Evolutionary conservation across 2,329 filamentous ascomycete species (phyloP).

Genomic region (Pseudogymnoascus sp.): DNA sequence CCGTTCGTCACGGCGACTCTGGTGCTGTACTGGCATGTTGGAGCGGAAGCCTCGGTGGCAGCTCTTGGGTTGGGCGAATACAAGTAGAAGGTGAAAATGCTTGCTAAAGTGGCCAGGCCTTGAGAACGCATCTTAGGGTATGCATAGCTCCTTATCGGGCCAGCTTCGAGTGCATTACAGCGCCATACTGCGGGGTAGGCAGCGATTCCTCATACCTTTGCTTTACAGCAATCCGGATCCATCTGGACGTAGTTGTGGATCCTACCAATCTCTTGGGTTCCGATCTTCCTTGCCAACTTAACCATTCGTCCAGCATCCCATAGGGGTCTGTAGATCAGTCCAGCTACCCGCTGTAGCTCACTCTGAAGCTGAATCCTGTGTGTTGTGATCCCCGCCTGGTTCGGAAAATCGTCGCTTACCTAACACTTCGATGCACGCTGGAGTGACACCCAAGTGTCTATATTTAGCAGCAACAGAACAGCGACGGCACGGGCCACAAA

Average conservation of each 20-base stretch:
- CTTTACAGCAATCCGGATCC: background rate
- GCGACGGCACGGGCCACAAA: background rate
- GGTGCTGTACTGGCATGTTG: background rate
- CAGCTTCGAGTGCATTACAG: background rate
- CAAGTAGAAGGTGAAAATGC: background rate
- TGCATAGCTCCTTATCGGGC: background rate
- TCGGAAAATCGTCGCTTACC: too few relatives aligned
- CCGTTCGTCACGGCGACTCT: background rate
- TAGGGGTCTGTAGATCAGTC: background rate
- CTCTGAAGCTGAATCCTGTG: background rate
- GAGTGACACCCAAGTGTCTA: background rate
- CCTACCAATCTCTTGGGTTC: background rate
- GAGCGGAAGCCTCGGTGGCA: background rate
- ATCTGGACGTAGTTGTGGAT: background rate
- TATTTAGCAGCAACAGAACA: background rate
- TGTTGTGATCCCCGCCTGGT: background rate
- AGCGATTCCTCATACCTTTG: background rate
- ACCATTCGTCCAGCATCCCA: background rate
- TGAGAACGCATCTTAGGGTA: background rate
- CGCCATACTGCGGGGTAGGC: background rate
- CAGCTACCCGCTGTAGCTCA: background rate
- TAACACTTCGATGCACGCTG: background rate
- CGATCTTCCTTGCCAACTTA: background rate
- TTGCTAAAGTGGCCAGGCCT: background rate
- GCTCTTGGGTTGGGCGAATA: background rate